Evolutionary conservation across 2,329 filamentous ascomycete genomes (phyloP).

Genomic region (Exserohilum turcica): DNA sequence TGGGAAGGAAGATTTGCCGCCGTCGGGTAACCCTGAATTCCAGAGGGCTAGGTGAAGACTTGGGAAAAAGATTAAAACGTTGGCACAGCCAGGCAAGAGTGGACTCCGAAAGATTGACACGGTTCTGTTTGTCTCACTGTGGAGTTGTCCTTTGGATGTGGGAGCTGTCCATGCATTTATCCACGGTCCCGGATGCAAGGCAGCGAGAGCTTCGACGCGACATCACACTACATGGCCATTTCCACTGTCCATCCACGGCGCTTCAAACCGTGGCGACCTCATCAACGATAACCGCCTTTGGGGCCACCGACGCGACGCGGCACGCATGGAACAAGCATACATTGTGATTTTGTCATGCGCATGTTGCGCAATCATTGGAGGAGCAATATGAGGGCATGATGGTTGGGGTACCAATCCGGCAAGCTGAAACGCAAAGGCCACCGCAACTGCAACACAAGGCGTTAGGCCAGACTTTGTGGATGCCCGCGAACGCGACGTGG

Average conservation of each 20-base stretch:
- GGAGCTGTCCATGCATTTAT: not conserved
- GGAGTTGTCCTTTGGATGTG: not conserved
- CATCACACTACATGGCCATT: slow-evolving; percentile 13
- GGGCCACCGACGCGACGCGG: slow-evolving; percentile 13
- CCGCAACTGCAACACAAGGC: slow-evolving; percentile 28
- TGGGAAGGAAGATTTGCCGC: not conserved
- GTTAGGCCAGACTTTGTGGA: slow-evolving; percentile 21
- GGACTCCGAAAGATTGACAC: not conserved
- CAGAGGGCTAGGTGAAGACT: not conserved
- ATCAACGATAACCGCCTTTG: slow-evolving; percentile 13
- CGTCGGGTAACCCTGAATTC: not conserved
- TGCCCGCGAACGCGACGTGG: slow-evolving; percentile 8
- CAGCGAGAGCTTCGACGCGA: not conserved
- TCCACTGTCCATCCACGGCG: slow-evolving; percentile 14
- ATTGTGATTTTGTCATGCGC: not conserved
- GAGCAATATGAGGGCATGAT: slow-evolving; percentile 19
- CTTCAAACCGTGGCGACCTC: slow-evolving; percentile 11
- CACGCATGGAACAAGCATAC: slow-evolving; percentile 8
- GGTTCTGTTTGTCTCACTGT: not conserved
- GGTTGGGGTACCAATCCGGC: slow-evolving; percentile 19
- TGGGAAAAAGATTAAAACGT: not conserved
- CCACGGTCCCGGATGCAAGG: not conserved
- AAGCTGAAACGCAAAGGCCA: slow-evolving; percentile 28
- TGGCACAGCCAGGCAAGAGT: not conserved
- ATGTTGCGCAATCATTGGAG: slow-evolving; percentile 24